Evolutionary conservation across 768 basidiomycete genomes (phyloP).

Genomic region (Pulveroboletus sp.): DNA sequence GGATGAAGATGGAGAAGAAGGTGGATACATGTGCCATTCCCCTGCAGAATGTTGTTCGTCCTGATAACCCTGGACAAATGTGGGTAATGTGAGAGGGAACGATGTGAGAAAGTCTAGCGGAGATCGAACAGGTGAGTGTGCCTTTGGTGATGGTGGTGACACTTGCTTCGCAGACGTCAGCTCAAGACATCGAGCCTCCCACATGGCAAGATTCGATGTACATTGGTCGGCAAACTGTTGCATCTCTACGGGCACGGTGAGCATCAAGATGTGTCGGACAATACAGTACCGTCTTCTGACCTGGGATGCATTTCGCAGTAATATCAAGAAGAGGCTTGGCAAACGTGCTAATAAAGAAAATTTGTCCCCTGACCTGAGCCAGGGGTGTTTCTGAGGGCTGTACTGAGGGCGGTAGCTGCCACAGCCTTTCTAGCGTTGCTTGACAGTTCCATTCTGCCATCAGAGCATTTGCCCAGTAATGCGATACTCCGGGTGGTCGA

Average conservation of each 20-base stretch:
- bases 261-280: constrained; percentile 4
- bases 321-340: constrained; percentile 81
- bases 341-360: constrained; percentile 83
- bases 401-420: constrained; percentile 63
- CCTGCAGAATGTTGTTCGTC: constrained; percentile 20
- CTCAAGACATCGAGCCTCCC: constrained; percentile 51
- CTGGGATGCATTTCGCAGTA: constrained; percentile 66
- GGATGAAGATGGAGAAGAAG: constrained; percentile 29
- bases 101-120: constrained; percentile 47
- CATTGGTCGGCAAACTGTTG: constrained; percentile 62
- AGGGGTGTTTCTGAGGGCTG: constrained; percentile 44
- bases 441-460: constrained; percentile 90
- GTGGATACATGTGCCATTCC: constrained; percentile 27
- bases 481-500: constrained; percentile 87
- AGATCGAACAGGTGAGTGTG: constrained; percentile 27
- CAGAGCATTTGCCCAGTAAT: constrained; percentile 88
- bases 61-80: constrained; percentile 30
- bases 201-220: constrained; percentile 60
- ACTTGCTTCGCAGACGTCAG: constrained; percentile 28
- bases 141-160: not conserved
- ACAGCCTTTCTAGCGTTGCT: constrained; percentile 75
- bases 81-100: constrained; percentile 54
- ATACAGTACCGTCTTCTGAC: constrained; percentile 35
- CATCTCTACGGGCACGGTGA: constrained; percentile 48
- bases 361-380: constrained; percentile 75